Conservation (phyloP, 75 land plant species). For the Chamaecyparis obtusa region DNA sequence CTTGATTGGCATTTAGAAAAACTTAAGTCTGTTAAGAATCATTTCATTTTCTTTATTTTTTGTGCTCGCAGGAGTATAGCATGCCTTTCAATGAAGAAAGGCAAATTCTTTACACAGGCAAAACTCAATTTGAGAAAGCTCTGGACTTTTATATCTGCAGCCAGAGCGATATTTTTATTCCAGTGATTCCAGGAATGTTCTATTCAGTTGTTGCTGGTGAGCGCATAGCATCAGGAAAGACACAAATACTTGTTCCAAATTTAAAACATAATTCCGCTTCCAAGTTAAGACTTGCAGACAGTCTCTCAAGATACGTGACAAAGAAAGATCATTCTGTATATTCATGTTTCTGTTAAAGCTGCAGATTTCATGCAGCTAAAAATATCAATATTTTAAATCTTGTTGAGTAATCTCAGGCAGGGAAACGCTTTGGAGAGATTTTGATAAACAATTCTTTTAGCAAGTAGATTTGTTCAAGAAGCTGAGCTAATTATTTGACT, state of each 20-base stretch:
- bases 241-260: constrained; percentile 33
- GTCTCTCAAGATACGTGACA: constrained; percentile 22
- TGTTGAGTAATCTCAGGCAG: neutral
- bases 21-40: neutral
- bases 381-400: neutral
- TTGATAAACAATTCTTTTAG: neutral
- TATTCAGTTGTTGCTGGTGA: constrained; percentile 23
- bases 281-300: neutral
- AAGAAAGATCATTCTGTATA: constrained; percentile 28
- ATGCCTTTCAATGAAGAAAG: constrained; percentile 52
- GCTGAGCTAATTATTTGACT: neutral
- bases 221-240: constrained; percentile 25
- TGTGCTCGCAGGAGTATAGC: constrained; percentile 32
- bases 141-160: constrained; percentile 36
- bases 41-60: constrained; percentile 1
- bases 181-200: constrained; percentile 24
- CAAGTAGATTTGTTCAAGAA: constrained; percentile 3
- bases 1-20: neutral
- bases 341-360: constrained; percentile 26
- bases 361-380: neutral
- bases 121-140: constrained; percentile 39
- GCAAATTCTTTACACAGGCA: constrained; percentile 34
- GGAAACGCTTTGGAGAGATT: neutral
- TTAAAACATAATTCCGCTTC: constrained; percentile 7
- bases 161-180: constrained; percentile 36